phyloP scores from a whole-genome alignment of 169 alveolate genomes.

The Neospora caninum region DNA sequence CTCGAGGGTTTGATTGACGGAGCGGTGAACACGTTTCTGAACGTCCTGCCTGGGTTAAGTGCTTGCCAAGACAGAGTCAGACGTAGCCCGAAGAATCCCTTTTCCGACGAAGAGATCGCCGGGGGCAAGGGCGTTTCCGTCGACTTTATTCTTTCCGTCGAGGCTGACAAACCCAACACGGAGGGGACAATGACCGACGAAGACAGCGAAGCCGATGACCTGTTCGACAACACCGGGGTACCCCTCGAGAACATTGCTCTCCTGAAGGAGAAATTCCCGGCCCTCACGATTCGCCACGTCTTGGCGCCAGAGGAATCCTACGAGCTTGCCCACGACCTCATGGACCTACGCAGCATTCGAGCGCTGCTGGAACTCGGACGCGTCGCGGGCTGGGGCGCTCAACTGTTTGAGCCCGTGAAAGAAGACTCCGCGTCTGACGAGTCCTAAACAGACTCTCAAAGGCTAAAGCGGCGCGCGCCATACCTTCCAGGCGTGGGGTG shows the following conservation, averaged over 20 bases:
- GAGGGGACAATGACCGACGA: not conserved
- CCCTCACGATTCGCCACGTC: conserved; percentile 16
- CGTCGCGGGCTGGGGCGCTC: conserved; percentile 48
- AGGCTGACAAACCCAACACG: not conserved
- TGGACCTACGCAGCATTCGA: not conserved
- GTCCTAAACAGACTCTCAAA: not conserved
- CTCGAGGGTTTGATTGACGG: conserved; percentile 31
- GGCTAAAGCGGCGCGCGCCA: no score
- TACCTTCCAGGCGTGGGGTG: no score
- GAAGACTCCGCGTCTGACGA: not conserved
- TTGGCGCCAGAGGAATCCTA: not conserved
- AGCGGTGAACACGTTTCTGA: not conserved
- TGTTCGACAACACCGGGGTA: conserved; percentile 24
- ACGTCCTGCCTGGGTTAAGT: not conserved
- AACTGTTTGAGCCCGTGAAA: not conserved
- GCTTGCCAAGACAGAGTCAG: conserved; percentile 3
- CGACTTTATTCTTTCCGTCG: conserved; percentile 12
- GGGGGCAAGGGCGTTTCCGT: conserved; percentile 5
- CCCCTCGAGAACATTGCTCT: not conserved
- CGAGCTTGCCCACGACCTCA: conserved; percentile 22
- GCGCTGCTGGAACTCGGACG: conserved; percentile 55
- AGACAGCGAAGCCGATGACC: not conserved
- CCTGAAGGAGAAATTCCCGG: conserved; percentile 3
- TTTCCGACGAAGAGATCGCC: not conserved
- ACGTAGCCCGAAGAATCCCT: not conserved